Percentiles rank a stretch among this genome's conserved stretches.
These are phyloP conservation scores for Flaveria brownii DNA, from an alignment of 129 eudicot genomes.

Conservation along the genomic window DNA sequence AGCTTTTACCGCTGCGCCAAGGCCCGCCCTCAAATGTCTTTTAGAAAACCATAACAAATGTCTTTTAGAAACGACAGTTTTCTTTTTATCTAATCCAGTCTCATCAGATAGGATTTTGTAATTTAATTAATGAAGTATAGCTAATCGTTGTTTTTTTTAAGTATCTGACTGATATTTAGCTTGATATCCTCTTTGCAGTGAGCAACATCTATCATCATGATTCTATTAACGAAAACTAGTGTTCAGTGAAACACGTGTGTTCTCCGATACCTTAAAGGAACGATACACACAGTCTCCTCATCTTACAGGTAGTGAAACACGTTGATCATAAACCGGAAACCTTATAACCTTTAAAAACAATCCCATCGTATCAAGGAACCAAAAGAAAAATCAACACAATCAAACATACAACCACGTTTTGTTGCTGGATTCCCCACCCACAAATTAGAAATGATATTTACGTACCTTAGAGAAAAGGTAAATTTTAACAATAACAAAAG, in stretches of 20 bases:
- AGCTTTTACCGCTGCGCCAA: too few species aligned
- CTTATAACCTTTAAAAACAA: not conserved
- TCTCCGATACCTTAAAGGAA: not conserved
- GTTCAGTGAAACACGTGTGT: not conserved
- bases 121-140: not conserved
- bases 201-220: not conserved
- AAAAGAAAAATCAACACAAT: not conserved
- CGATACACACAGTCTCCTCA: not conserved
- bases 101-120: too few species aligned
- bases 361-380: not conserved
- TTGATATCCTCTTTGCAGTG: not conserved
- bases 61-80: too few species aligned
- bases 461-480: not conserved
- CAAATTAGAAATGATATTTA: not conserved
- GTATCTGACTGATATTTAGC: too few species aligned
- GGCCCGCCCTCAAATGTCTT: too few species aligned
- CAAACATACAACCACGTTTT: not conserved
- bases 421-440: not conserved
- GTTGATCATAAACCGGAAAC: not conserved
- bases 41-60: too few species aligned
- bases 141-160: not conserved
- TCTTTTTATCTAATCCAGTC: too few species aligned
- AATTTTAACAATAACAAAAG: not conserved
- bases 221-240: not conserved
- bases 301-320: not conserved